A percentile compares a stretch with the other conserved stretches of the same genome.
Conservation (phyloP, 192 early-diverging fungal species). For the Martensiomyces pterosporus region DNA sequence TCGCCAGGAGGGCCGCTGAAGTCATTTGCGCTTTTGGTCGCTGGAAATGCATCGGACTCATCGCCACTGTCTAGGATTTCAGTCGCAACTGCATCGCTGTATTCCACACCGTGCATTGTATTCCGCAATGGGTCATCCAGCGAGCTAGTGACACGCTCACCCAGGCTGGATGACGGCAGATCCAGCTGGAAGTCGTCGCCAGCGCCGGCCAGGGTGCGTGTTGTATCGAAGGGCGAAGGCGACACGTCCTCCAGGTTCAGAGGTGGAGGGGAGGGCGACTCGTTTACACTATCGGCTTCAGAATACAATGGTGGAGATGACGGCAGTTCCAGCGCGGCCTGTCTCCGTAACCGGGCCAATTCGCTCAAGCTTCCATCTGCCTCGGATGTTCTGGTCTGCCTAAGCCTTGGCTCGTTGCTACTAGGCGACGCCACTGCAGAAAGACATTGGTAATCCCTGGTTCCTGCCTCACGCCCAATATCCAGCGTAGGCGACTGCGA, state of each 20-base stretch:
- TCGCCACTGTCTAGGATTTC: no score
- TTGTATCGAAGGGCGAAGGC: no score
- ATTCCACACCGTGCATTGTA: no score
- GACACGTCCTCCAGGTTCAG: not conserved
- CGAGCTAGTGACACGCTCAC: no score
- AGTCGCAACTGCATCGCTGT: constrained; percentile 17
- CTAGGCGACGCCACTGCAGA: no score
- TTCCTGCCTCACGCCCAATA: not conserved
- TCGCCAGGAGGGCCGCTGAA: no score
- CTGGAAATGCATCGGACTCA: no score
- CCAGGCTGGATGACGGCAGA: not conserved
- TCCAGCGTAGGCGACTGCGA: not conserved
- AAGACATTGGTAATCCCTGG: not conserved
- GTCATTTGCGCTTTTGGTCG: no score
- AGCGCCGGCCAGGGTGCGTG: no score
- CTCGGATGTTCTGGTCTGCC: not conserved
- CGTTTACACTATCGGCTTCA: constrained; percentile 2
- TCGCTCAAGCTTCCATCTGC: no score
- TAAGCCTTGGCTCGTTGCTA: not conserved
- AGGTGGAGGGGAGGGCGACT: not conserved
- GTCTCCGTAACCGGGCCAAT: not conserved
- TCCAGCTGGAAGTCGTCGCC: not conserved
- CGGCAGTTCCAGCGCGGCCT: constrained; percentile 27
- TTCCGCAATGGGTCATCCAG: no score
- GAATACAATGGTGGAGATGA: constrained; percentile 25